Evolutionary conservation across 2,329 filamentous ascomycete species (phyloP).

Genomic region (Stagonosporopsis cucurbitacearum): DNA sequence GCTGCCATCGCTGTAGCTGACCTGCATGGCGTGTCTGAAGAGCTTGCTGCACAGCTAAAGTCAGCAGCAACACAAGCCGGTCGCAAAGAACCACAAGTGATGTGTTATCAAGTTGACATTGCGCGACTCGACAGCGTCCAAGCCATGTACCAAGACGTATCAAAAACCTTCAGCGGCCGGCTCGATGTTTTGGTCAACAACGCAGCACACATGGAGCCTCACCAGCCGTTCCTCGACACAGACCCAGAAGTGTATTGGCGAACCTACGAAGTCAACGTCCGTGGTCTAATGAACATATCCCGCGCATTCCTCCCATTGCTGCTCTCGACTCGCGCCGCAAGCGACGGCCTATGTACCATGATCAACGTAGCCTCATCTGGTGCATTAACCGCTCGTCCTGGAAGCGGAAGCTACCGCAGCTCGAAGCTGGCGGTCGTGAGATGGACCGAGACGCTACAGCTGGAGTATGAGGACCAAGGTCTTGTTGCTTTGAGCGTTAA

Average conservation of each 20-base stretch:
- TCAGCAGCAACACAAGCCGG: not conserved
- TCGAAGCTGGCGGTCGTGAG: not conserved
- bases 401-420: slow-evolving; percentile 1
- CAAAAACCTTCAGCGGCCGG: not conserved
- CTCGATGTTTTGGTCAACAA: not conserved
- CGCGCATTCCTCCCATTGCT: not conserved
- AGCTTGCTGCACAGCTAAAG: not conserved
- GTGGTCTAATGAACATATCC: not conserved
- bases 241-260: not conserved
- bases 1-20: not conserved
- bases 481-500: not conserved
- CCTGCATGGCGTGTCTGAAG: not conserved
- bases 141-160: not conserved
- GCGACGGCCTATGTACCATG: not conserved
- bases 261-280: not conserved
- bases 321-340: not conserved
- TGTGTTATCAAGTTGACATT: not conserved
- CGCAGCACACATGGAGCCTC: not conserved
- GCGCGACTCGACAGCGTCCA: not conserved
- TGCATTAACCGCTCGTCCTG: not conserved
- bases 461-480: not conserved
- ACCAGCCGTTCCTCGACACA: not conserved
- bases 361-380: not conserved
- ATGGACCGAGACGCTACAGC: not conserved
- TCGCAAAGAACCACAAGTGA: not conserved